Conservation (phyloP, 441 rosid species). For the Pelargonium hybrid region DNA sequence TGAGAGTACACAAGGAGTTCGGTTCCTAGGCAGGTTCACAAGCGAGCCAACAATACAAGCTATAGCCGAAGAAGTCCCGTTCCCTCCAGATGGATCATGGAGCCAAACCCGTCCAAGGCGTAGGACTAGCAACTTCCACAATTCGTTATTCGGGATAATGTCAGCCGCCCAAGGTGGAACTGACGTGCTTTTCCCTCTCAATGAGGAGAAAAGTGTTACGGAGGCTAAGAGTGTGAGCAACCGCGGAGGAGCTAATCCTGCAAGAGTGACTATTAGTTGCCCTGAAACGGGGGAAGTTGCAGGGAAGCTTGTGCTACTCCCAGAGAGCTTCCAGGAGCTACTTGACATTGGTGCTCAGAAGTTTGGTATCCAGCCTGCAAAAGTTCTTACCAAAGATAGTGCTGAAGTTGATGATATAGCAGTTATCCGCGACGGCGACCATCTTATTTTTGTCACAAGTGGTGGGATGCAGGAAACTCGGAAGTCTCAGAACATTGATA, state of each 20-base stretch:
- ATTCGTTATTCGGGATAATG: background rate
- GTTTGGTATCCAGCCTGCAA: background rate
- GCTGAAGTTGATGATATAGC: background rate
- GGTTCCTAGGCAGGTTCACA: background rate
- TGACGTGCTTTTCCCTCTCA: background rate
- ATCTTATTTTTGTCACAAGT: slow-evolving; percentile 30
- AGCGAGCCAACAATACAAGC: slow-evolving; percentile 25
- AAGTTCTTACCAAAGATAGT: background rate
- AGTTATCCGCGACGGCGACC: background rate
- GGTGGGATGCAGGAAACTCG: background rate
- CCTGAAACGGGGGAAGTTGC: background rate
- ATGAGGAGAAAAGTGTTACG: background rate
- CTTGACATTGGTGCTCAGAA: background rate
- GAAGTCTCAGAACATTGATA: background rate
- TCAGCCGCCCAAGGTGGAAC: slow-evolving; percentile 35
- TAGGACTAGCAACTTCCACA: background rate
- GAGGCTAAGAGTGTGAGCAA: background rate
- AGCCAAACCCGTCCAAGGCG: slow-evolving; percentile 11
- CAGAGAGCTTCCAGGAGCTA: background rate
- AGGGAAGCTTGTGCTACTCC: background rate
- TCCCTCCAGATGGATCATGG: slow-evolving; percentile 31
- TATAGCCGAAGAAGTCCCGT: slow-evolving; percentile 20
- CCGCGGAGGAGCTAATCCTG: slow-evolving; percentile 23
- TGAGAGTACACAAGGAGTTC: background rate
- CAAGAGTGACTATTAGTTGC: too few relatives aligned